Conservation (phyloP, 2,329 filamentous ascomycete genomes). For the Xylaria sp. region DNA sequence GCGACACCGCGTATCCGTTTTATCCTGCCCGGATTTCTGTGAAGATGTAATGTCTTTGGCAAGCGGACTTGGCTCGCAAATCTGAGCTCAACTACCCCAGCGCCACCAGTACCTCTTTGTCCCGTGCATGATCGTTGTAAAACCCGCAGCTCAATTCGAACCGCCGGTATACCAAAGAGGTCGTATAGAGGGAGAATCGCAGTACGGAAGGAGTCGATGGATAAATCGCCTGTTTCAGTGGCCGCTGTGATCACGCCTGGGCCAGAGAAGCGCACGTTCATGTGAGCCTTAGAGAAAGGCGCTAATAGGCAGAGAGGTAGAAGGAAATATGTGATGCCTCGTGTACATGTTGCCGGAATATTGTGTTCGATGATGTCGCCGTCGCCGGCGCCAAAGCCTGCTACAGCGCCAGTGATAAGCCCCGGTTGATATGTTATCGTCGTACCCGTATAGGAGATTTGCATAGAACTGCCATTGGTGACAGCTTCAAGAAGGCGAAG, state of each 20-base stretch:
- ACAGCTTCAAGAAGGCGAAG: constrained; percentile 92
- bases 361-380: constrained; percentile 84
- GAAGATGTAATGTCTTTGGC: constrained; percentile 91
- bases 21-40: constrained; percentile 83
- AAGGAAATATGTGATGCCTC: constrained; percentile 92
- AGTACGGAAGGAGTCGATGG: constrained; percentile 91
- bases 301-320: constrained; percentile 89
- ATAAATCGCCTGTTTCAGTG: constrained; percentile 86
- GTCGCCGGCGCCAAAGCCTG: constrained; percentile 73
- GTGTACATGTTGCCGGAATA: constrained; percentile 78
- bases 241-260: constrained; percentile 92
- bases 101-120: constrained; percentile 79
- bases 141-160: constrained; percentile 86
- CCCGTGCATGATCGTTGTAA: constrained; percentile 83
- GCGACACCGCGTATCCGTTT: constrained; percentile 92
- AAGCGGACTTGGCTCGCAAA: constrained; percentile 94
- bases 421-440: constrained; percentile 92
- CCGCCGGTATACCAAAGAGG: constrained; percentile 83
- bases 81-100: constrained; percentile 90
- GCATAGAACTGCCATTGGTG: constrained; percentile 94
- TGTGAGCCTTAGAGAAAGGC: constrained; percentile 89
- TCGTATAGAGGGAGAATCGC: constrained; percentile 91
- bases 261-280: constrained; percentile 91
- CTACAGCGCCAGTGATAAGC: constrained; percentile 85
- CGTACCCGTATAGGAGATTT: constrained; percentile 96